Conservation (phyloP, 106 monocot species). For the Allium cepa region DNA sequence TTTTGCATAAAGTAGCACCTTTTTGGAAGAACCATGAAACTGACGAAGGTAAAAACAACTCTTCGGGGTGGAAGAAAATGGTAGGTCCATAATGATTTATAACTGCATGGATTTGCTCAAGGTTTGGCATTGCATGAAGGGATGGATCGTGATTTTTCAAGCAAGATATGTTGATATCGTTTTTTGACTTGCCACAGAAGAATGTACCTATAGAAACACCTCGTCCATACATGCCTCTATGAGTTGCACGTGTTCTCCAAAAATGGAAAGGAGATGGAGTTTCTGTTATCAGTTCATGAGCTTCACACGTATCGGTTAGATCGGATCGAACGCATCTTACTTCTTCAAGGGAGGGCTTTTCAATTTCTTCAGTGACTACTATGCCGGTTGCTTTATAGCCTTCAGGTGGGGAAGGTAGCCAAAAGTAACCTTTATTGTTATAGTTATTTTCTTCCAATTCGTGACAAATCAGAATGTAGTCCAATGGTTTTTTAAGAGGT, state of each 20-base stretch:
- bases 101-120: constrained; percentile 72
- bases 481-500: constrained; percentile 62
- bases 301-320: constrained; percentile 69
- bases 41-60: constrained; percentile 82
- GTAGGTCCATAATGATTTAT: constrained; percentile 91
- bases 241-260: constrained; percentile 58
- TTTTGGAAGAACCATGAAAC: constrained; percentile 93
- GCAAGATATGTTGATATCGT: constrained; percentile 40
- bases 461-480: constrained; percentile 68
- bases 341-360: constrained; percentile 69
- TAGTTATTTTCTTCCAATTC: constrained; percentile 30
- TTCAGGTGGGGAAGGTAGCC: constrained; percentile 72
- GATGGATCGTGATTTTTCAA: constrained; percentile 62
- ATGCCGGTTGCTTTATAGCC: constrained; percentile 73
- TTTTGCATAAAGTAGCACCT: constrained; percentile 63
- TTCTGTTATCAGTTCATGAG: constrained; percentile 38
- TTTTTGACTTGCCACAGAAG: constrained; percentile 39
- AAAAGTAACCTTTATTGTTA: constrained; percentile 57
- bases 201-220: constrained; percentile 77
- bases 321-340: constrained; percentile 79
- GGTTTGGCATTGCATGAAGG: constrained; percentile 78
- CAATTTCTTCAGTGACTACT: constrained; percentile 54
- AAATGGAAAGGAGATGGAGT: constrained; percentile 27
- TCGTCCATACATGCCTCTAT: constrained; percentile 64
- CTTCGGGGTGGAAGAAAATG: constrained; percentile 88